phyloP scores from a whole-genome alignment of 1,284 basidiomycete species.

The Lentinula novae-zelandiae region DNA sequence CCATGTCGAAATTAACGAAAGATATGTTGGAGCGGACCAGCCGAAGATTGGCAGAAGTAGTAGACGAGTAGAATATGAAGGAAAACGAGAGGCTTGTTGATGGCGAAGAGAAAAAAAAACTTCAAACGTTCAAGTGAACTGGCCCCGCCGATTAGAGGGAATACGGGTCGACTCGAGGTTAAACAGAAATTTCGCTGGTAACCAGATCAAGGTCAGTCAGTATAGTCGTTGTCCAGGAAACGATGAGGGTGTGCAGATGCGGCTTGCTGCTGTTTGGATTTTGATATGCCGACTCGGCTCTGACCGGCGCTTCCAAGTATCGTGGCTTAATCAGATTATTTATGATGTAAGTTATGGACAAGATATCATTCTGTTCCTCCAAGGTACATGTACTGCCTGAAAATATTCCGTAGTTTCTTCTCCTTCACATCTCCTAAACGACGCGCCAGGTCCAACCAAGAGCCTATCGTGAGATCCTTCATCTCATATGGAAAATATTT shows the following conservation, averaged over 20 bases:
- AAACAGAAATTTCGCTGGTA: constrained; percentile 5
- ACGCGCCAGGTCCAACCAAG: constrained; percentile 73
- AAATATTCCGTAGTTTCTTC: constrained; percentile 56
- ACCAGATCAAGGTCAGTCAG: constrained; percentile 4
- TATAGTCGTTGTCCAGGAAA: constrained; percentile 5
- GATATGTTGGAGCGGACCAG: constrained; percentile 24
- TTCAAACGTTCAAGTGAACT: constrained; percentile 25
- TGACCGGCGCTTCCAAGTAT: not conserved
- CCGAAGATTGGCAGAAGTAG: constrained; percentile 14
- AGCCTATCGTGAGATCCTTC: constrained; percentile 73
- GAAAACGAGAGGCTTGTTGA: constrained; percentile 13
- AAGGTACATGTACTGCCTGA: constrained; percentile 71
- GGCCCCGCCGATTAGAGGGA: not conserved
- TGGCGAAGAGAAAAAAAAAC: constrained; percentile 17
- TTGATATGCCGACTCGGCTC: not conserved
- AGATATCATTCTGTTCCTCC: constrained; percentile 29
- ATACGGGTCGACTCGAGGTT: constrained; percentile 5
- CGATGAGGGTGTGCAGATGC: not conserved
- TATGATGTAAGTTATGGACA: too few relatives aligned
- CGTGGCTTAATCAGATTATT: not conserved
- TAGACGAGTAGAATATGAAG: constrained; percentile 8
- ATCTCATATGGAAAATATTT: constrained; percentile 70
- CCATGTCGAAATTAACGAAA: constrained; percentile 42
- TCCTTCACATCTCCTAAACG: constrained; percentile 51
- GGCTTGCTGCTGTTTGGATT: not conserved